These are phyloP conservation scores for Coemansia sp. DNA, from an alignment of 192 early-diverging fungal species.

Conservation along the genomic window DNA sequence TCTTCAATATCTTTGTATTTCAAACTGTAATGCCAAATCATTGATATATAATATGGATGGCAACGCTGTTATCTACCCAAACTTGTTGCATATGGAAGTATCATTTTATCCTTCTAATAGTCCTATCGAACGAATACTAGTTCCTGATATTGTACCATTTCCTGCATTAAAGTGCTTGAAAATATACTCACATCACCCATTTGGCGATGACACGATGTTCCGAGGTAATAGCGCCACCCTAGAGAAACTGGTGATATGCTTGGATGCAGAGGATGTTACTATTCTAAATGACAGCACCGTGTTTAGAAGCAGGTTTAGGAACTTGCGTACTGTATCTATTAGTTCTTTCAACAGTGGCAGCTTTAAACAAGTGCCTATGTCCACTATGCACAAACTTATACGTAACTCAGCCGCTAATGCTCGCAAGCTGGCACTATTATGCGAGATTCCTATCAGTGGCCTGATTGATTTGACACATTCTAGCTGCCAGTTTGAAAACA, in stretches of 20 bases:
- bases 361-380: too few species aligned
- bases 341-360: too few species aligned
- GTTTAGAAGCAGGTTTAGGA: too few species aligned
- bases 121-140: neutral
- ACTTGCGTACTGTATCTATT: too few species aligned
- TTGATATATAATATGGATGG: neutral
- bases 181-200: neutral
- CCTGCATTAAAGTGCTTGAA: neutral
- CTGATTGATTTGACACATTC: too few species aligned
- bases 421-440: too few species aligned
- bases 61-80: neutral
- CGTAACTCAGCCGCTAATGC: too few species aligned
- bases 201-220: conserved; percentile 7
- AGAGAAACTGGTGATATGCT: neutral
- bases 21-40: neutral
- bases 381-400: too few species aligned
- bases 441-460: too few species aligned
- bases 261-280: too few species aligned
- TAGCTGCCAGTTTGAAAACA: too few species aligned
- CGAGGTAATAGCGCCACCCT: conserved; percentile 8
- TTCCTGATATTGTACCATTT: neutral
- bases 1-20: neutral
- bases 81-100: neutral
- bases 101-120: neutral
- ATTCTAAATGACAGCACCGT: too few species aligned